These are phyloP conservation scores for Neofusicoccum laricinum DNA, from an alignment of 2,329 filamentous ascomycete genomes.

Conservation along the genomic window DNA sequence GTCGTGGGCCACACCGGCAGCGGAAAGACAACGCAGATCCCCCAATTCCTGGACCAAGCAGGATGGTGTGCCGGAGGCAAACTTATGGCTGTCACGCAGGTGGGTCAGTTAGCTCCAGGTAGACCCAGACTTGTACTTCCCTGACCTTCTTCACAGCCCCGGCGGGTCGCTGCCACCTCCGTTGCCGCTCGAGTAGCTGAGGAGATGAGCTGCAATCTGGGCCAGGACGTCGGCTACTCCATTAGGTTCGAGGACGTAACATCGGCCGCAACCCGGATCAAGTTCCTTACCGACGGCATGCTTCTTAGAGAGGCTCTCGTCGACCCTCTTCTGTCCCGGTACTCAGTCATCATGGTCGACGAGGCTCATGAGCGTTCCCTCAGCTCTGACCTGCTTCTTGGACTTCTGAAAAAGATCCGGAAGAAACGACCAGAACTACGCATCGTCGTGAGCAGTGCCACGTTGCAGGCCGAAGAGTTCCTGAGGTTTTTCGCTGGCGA, in stretches of 20 bases:
- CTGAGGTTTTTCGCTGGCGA: conserved; percentile 68
- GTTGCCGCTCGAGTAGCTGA: conserved; percentile 86
- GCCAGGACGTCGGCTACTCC: conserved; percentile 83
- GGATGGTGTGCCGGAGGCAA: conserved; percentile 88
- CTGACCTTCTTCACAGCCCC: conserved; percentile 57
- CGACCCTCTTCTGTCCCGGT: conserved; percentile 84
- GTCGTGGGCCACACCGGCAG: conserved; percentile 92
- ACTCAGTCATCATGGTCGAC: conserved; percentile 96
- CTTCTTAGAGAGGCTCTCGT: conserved; percentile 89
- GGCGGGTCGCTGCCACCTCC: conserved; percentile 85
- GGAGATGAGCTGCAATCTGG: conserved; percentile 80
- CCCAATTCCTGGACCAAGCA: conserved; percentile 81
- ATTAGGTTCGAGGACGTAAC: conserved; percentile 91
- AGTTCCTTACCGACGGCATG: conserved; percentile 92
- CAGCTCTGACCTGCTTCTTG: conserved; percentile 86
- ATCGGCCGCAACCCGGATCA: conserved; percentile 79
- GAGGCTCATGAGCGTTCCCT: conserved; percentile 94
- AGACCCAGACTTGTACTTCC: neutral
- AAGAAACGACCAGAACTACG: conserved; percentile 76
- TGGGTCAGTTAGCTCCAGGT: conserved; percentile 44
- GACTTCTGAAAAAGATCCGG: conserved; percentile 85
- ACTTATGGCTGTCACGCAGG: conserved; percentile 85
- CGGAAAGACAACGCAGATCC: conserved; percentile 93
- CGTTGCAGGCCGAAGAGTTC: conserved; percentile 84
- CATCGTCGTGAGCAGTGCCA: conserved; percentile 90